Percentiles rank a stretch among this genome's conserved stretches.
Evolutionary conservation across 2,329 filamentous ascomycete genomes (phyloP).

Genomic region (Arthrocladium fulminans): DNA sequence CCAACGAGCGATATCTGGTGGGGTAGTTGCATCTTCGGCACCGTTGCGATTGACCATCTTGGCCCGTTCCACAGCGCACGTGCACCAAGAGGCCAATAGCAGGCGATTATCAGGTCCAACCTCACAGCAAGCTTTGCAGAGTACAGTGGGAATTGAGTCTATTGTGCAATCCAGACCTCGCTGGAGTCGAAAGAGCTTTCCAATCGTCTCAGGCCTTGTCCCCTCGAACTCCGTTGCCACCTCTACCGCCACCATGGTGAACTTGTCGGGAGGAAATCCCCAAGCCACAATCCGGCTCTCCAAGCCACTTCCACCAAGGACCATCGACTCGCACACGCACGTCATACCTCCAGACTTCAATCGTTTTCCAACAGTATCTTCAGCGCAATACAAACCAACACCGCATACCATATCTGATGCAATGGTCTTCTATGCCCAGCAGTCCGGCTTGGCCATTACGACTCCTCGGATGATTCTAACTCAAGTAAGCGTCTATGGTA

Average conservation of each 20-base stretch:
- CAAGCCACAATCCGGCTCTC: conserved; percentile 8
- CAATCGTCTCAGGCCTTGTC: too few species aligned
- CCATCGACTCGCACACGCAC: conserved; percentile 59
- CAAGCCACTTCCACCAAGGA: conserved; percentile 29
- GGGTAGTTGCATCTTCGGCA: too few species aligned
- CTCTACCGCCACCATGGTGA: background rate
- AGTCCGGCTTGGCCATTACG: conserved; percentile 36
- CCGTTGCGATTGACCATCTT: too few species aligned
- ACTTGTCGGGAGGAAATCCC: background rate
- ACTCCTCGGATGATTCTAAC: conserved; percentile 47
- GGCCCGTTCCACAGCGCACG: too few species aligned
- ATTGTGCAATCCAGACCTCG: too few species aligned
- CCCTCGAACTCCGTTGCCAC: background rate
- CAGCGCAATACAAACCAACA: conserved; percentile 45
- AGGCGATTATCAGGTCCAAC: too few species aligned
- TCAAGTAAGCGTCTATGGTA: conserved; percentile 54
- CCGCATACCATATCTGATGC: conserved; percentile 45
- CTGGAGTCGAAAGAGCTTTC: too few species aligned
- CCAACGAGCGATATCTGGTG: too few species aligned
- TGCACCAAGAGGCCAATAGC: too few species aligned
- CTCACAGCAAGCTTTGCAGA: too few species aligned
- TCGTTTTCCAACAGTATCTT: conserved; percentile 40
- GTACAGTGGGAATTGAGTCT: too few species aligned
- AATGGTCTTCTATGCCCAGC: conserved; percentile 40
- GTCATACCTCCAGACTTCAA: conserved; percentile 43